Evolutionary conservation across 2,329 filamentous ascomycete species (phyloP), one percentile per base, ranked within the genome.

Genomic region (Neoascochyta sp.): DNA sequence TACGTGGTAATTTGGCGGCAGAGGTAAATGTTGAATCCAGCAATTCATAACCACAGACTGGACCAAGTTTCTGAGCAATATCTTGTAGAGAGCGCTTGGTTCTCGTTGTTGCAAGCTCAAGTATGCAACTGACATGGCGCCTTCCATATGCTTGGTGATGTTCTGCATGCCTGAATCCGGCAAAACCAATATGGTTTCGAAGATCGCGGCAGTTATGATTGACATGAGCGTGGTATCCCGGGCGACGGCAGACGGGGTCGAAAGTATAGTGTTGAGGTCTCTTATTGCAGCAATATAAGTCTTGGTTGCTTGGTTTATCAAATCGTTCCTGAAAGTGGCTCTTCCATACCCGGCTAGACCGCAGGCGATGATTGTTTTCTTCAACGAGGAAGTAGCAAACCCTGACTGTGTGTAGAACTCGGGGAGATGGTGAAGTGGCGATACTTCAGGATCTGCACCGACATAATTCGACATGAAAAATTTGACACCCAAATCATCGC

Each of bases 391-490:
- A 27, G 30, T 29, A 11, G 43, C 22, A 20, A 33, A 49, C 5
- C 47, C 48, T 4, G 29, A 25, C 13, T 27, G 39, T 11, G 34
- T 27, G 25, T 50, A 57, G 22, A 47, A 46, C 8, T 34, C 19
- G 1, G 52, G 49, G 3, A 58, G 40, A 22, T 50, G 54, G 27
- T 50, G 38, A 5, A 57, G 45, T 24, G 50, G 46, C 7, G 51
- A 47, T 9, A 39, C 30, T 5, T 34, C 34, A 3, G 47, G 36
- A 29, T 54, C 40, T n/a, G 26, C 35, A 10, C 46, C 45, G 22
- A 54, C 45, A 19, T 54, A 54, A 17, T 50, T 52, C 10, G 39
- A 28, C 45, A 56, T 57, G 32, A 59, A 56, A 27, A 51, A 52
- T 9, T 50, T 48, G 24, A 59, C 34, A 3, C 43, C 52, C 8